Evolutionary conservation across 2,329 filamentous ascomycete genomes (phyloP).

Genomic region (Tolypocladium tundrense): DNA sequence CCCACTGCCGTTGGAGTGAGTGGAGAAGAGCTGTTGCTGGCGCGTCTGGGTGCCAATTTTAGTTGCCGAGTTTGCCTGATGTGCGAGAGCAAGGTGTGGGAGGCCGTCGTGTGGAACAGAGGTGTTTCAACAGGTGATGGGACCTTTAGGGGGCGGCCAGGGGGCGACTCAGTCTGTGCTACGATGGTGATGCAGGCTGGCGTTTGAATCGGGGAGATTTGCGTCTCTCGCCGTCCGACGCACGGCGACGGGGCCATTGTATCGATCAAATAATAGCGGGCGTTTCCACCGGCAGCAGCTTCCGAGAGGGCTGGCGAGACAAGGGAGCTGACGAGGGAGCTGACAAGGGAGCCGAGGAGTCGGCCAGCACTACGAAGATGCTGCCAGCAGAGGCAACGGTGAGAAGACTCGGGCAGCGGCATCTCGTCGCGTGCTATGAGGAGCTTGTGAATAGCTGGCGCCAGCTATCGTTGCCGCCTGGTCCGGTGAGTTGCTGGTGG

Average conservation of each 20-base stretch:
- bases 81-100: neutral
- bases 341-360: neutral
- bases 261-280: neutral
- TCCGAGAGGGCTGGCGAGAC: neutral
- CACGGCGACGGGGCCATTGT: neutral
- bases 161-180: neutral
- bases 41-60: neutral
- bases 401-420: neutral
- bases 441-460: too few relatives aligned
- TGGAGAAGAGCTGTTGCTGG: neutral
- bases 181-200: neutral
- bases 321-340: neutral
- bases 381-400: neutral
- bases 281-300: neutral
- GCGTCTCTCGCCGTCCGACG: neutral
- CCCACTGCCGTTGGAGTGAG: neutral
- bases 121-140: neutral
- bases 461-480: too few relatives aligned
- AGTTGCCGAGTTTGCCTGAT: neutral
- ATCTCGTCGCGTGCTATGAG: neutral
- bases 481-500: neutral
- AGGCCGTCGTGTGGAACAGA: neutral
- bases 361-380: too few relatives aligned
- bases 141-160: neutral
- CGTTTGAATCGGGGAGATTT: neutral